Conservation (phyloP, 805 yeast species). For the Lachancea dasiensis region DNA sequence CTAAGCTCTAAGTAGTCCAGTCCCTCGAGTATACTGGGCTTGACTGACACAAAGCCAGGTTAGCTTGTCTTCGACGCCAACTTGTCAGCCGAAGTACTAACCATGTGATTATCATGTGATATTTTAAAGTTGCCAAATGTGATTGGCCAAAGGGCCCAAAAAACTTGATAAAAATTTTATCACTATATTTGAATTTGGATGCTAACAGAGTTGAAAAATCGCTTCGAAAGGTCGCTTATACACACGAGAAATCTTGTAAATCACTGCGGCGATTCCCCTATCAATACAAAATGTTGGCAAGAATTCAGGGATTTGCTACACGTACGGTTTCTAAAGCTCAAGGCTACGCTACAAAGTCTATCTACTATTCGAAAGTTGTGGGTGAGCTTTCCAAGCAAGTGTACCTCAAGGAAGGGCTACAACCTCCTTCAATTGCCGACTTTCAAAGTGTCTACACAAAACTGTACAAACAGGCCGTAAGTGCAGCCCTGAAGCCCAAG, state of each 20-base stretch:
- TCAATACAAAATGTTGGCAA: constrained; percentile 24
- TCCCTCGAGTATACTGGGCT: too few relatives aligned
- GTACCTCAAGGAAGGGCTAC: constrained; percentile 85
- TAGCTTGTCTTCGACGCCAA: too few relatives aligned
- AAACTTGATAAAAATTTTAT: constrained; percentile 66
- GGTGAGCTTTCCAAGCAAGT: constrained; percentile 52
- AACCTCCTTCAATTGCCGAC: constrained; percentile 80
- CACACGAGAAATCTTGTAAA: too few relatives aligned
- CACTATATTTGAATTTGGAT: constrained; percentile 80
- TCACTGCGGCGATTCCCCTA: too few relatives aligned
- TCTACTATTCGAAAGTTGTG: constrained; percentile 71
- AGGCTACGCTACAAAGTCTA: constrained; percentile 43
- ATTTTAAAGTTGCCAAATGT: too few relatives aligned
- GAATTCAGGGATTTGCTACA: constrained; percentile 25
- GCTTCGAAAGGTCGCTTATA: too few relatives aligned
- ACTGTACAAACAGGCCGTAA: constrained; percentile 41
- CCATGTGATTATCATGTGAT: too few relatives aligned
- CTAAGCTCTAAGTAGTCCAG: too few relatives aligned
- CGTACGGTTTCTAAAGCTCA: constrained; percentile 26
- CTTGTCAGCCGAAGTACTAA: too few relatives aligned
- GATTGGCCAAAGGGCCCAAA: too few relatives aligned
- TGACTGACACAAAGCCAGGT: too few relatives aligned
- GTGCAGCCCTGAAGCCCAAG: constrained; percentile 53
- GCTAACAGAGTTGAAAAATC: too few relatives aligned
- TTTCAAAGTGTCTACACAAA: constrained; percentile 67